Percentiles rank a stretch among this genome's conserved stretches.
Conservation (phyloP, 345 rosid genomes). For the Litchi chinensis region DNA sequence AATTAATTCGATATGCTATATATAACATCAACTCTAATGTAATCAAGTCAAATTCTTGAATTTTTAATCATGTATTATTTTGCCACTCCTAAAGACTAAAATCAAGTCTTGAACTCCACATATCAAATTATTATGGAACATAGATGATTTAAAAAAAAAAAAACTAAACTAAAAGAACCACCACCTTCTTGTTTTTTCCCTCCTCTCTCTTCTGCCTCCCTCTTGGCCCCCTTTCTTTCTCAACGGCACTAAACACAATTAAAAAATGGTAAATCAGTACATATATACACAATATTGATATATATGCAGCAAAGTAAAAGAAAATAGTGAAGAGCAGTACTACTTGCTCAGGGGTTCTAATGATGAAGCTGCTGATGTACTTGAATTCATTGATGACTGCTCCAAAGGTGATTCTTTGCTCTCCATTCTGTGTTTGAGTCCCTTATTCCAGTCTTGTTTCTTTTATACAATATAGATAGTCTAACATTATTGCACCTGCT, state of each 20-base stretch:
- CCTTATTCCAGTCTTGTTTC: not conserved
- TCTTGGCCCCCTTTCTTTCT: conserved; percentile 5
- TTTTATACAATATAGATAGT: not conserved
- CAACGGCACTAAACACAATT: not conserved
- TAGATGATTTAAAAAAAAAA: not conserved
- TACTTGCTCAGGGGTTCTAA: not conserved
- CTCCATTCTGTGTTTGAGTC: too few species aligned
- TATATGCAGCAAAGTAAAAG: not conserved
- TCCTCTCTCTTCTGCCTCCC: not conserved
- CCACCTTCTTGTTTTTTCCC: not conserved
- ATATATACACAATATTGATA: too few species aligned
- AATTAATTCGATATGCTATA: too few species aligned
- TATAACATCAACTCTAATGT: too few species aligned
- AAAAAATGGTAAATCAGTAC: not conserved
- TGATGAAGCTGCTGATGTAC: not conserved
- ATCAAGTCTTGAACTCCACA: not conserved
- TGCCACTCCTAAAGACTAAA: not conserved
- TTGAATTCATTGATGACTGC: conserved; percentile 4
- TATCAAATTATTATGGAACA: not conserved
- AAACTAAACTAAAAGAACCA: not conserved
- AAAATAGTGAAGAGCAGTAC: not conserved
- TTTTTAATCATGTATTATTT: not conserved
- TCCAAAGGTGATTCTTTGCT: not conserved
- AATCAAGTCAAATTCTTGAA: not conserved
- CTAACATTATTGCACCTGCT: not conserved